These are phyloP conservation scores for Rubia balearica DNA, from an alignment of 305 asterid genomes.

Conservation along the genomic window DNA sequence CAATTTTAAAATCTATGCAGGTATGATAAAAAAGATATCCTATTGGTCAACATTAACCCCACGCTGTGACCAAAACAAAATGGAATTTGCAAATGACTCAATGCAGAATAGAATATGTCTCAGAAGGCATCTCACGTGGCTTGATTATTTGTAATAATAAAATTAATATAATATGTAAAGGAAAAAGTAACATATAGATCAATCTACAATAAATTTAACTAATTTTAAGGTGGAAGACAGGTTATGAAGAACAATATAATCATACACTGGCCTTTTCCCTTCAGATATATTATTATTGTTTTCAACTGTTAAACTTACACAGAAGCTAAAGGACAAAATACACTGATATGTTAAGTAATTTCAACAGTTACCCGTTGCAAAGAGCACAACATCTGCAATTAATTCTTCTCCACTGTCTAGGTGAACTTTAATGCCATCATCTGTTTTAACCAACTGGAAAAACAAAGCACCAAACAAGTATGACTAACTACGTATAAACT, in stretches of 20 bases:
- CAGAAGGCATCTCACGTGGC: not conserved
- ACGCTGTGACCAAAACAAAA: not conserved
- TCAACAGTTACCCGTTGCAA: slow-evolving; percentile 79
- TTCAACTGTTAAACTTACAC: not conserved
- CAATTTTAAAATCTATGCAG: not conserved
- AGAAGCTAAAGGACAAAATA: not conserved
- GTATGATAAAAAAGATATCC: not conserved
- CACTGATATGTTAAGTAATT: not conserved
- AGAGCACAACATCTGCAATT: slow-evolving; percentile 87
- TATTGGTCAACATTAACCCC: not conserved
- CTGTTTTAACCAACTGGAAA: slow-evolving; percentile 74
- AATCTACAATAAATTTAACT: not conserved
- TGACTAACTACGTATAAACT: not conserved
- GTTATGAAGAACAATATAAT: slow-evolving; percentile 2
- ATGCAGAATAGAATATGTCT: not conserved
- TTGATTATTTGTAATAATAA: not conserved
- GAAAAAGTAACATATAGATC: not conserved
- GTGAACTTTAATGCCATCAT: slow-evolving; percentile 62
- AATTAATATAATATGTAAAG: not conserved
- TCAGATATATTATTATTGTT: not conserved
- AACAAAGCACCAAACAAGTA: slow-evolving; percentile 1
- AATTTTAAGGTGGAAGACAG: not conserved
- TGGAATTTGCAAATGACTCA: not conserved
- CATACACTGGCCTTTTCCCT: not conserved
- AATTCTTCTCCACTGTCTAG: slow-evolving; percentile 86